Conservation (phyloP, 345 rosid species). For the Gossypium bickii region DNA sequence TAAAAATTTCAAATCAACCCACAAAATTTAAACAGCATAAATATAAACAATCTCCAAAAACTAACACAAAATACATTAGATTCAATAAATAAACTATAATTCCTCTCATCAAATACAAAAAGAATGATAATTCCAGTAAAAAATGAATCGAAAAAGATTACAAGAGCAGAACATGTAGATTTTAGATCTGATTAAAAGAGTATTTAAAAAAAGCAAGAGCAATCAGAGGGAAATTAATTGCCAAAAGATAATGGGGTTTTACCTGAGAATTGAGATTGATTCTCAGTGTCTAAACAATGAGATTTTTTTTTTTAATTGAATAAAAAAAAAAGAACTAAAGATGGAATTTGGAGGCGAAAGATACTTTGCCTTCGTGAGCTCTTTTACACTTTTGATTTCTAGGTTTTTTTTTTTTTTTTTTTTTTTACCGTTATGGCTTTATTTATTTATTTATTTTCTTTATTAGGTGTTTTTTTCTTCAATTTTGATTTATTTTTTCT, state of each 20-base stretch:
- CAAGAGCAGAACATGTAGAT: neutral
- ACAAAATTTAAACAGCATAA: neutral
- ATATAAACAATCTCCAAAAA: neutral
- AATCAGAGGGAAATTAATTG: neutral
- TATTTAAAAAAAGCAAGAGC: neutral
- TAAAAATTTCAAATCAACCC: neutral
- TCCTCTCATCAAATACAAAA: neutral
- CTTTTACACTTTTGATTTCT: neutral
- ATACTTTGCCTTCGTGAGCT: neutral
- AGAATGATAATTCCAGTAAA: neutral
- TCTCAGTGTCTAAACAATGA: neutral
- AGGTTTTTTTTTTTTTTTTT: conserved; percentile 22
- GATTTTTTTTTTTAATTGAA: neutral
- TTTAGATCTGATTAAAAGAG: conserved; percentile 5
- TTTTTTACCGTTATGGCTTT: neutral
- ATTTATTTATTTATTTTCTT: neutral
- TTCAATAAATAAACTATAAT: neutral
- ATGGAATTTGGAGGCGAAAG: neutral
- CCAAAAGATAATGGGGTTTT: neutral
- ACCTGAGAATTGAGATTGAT: conserved; percentile 1
- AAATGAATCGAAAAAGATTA: no score
- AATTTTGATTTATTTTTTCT: no score
- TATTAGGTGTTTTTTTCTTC: no score
- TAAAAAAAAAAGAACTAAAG: neutral
- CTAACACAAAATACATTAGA: neutral